Percentiles rank a stretch among this genome's conserved stretches.
Conservation (phyloP, 1,284 basidiomycete species). For the Paramarasmius palmivorus region DNA sequence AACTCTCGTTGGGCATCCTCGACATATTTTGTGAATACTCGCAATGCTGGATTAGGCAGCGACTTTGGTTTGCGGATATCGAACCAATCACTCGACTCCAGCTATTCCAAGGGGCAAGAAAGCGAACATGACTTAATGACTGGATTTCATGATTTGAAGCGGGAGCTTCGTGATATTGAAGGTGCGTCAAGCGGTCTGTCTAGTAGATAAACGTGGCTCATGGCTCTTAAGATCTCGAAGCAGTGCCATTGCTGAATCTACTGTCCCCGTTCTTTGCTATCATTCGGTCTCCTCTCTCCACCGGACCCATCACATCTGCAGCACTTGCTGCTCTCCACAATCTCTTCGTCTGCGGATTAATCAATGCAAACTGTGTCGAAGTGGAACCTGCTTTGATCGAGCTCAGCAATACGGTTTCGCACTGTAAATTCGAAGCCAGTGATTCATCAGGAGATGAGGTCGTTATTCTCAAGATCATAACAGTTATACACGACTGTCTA, state of each 20-base stretch:
- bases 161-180: slow-evolving; percentile 69
- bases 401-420: slow-evolving; percentile 87
- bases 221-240: slow-evolving; percentile 53
- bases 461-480: slow-evolving; percentile 89
- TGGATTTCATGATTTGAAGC: slow-evolving; percentile 86
- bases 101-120: slow-evolving; percentile 44
- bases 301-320: slow-evolving; percentile 91
- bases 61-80: slow-evolving; percentile 73
- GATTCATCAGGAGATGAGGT: slow-evolving; percentile 96
- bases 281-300: slow-evolving; percentile 89
- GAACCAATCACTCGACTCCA: slow-evolving; percentile 40
- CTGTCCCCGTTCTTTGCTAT: slow-evolving; percentile 92
- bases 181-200: slow-evolving; percentile 49
- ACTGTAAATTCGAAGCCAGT: slow-evolving; percentile 97
- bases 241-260: slow-evolving; percentile 57
- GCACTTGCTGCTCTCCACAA: slow-evolving; percentile 87
- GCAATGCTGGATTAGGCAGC: slow-evolving; percentile 66
- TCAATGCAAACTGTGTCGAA: slow-evolving; percentile 50
- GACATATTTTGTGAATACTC: slow-evolving; percentile 56
- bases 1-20: slow-evolving; percentile 90
- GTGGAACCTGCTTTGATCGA: slow-evolving; percentile 76
- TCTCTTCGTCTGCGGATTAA: slow-evolving; percentile 81
- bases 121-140: slow-evolving; percentile 83
- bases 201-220: slow-evolving; percentile 14
- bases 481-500: slow-evolving; percentile 86